Conservation (phyloP, 164 flowering plant genomes). For the Magnolia changhungtana region DNA sequence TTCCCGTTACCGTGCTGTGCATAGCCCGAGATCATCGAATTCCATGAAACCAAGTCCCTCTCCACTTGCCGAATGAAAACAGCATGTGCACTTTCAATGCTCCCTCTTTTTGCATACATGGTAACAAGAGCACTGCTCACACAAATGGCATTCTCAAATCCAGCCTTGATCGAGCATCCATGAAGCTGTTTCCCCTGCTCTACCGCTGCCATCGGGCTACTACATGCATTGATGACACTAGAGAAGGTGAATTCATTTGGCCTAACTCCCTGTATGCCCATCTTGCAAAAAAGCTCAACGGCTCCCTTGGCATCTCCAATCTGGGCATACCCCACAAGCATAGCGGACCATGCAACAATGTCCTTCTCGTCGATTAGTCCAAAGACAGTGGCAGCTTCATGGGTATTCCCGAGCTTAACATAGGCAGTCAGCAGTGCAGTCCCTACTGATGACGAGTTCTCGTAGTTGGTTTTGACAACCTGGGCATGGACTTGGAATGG, state of each 20-base stretch:
- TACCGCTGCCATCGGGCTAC: slow-evolving; percentile 53
- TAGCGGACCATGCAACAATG: slow-evolving; percentile 92
- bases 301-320: slow-evolving; percentile 58
- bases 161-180: slow-evolving; percentile 59
- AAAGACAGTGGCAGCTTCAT: slow-evolving; percentile 67
- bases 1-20: slow-evolving; percentile 79
- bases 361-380: slow-evolving; percentile 62
- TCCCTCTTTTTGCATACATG: slow-evolving; percentile 88
- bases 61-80: slow-evolving; percentile 65
- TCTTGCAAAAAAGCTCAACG: slow-evolving; percentile 35
- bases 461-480: slow-evolving; percentile 61
- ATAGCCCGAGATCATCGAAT: slow-evolving; percentile 88
- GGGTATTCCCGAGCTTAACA: slow-evolving; percentile 41
- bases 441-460: slow-evolving; percentile 56
- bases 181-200: slow-evolving; percentile 92
- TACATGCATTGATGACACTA: slow-evolving; percentile 70
- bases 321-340: slow-evolving; percentile 81
- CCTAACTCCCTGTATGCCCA: slow-evolving; percentile 40
- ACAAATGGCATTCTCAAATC: slow-evolving; percentile 47
- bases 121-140: slow-evolving; percentile 85
- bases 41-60: slow-evolving; percentile 85
- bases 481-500: slow-evolving; percentile 71
- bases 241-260: slow-evolving; percentile 84
- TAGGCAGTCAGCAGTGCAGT: slow-evolving; percentile 83
- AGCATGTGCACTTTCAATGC: slow-evolving; percentile 63